Base-by-base conservation (phyloP, 2,329 filamentous ascomycete genomes). In the Phyllosticta capitalensis region DNA sequence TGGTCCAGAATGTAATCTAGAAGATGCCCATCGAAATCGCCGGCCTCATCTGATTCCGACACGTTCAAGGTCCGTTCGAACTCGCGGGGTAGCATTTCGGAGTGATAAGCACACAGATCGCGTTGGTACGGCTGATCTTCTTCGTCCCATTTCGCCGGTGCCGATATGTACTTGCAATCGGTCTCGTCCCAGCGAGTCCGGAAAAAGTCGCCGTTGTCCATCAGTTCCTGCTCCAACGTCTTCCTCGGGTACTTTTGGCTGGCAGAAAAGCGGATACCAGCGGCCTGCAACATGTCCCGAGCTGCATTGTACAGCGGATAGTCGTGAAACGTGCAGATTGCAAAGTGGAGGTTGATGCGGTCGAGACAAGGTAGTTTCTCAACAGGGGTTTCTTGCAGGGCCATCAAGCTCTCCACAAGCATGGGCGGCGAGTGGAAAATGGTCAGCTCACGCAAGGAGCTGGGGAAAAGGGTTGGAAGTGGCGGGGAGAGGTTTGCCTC, bases 341-440 rank as follows among this genome's bases (percentile, higher is more conserved):
- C n/a, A 6, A n/a, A n/a, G n/a, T 45, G 38, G 17, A 45, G 17
- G 38, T 45, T n/a, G 38, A 45, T 45, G 38, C 38, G 38, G 7
- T 19, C n/a, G 38, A 45, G 38, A 45, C 17, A n/a, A n/a, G 38
- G 38, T n/a, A 45, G n/a, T 5, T n/a, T 17, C 17, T 45, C 38
- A 5, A 45, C 38, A 6, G 38, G 38, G 14, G 38, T 45, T 3
- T 45, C 38, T 14, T 52, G 22, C 14, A 55, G 55, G 14, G 52
- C 52, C 19, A 59, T 12, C 6, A 59, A 48, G 58, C 55, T 55
- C 52, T 55, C 58, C 9, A 59, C 53, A 21, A 59, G 38, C 17
- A 59, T 48, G 12, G 58, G 52, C 4, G 58, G 58, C 1, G 58
- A 52, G 7, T 52, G 48, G 48, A 59, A 45, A 9, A 59, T 55